phyloP scores from a whole-genome alignment of 495 filamentous ascomycete genomes.

The Annulohypoxylon moriforme region DNA sequence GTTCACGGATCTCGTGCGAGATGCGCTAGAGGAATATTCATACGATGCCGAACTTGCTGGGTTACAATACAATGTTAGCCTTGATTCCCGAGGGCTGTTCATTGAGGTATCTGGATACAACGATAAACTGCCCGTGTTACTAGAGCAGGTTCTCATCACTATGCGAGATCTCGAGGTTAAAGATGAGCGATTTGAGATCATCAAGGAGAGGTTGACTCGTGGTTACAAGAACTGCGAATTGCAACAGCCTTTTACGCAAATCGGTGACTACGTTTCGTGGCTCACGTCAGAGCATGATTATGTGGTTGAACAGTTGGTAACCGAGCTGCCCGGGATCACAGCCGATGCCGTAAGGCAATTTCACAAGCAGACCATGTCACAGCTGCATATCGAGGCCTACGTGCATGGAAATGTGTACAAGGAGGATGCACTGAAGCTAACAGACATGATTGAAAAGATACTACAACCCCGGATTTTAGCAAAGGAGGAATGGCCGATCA shows the following conservation, averaged over 20 bases:
- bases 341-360: slow-evolving; percentile 79
- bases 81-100: slow-evolving; percentile 77
- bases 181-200: slow-evolving; percentile 86
- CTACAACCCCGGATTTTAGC: slow-evolving; percentile 82
- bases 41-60: slow-evolving; percentile 97
- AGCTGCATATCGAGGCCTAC: slow-evolving; percentile 88
- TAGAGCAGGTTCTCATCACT: slow-evolving; percentile 89
- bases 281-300: slow-evolving; percentile 80
- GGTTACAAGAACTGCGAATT: slow-evolving; percentile 87
- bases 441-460: slow-evolving; percentile 80
- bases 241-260: slow-evolving; percentile 87
- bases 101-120: slow-evolving; percentile 91
- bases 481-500: slow-evolving; percentile 80
- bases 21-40: slow-evolving; percentile 92
- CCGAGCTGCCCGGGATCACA: slow-evolving; percentile 79
- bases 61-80: slow-evolving; percentile 80
- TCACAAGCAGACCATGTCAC: slow-evolving; percentile 81
- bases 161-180: slow-evolving; percentile 87
- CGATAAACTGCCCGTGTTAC: slow-evolving; percentile 90
- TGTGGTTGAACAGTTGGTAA: slow-evolving; percentile 82
- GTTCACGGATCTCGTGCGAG: slow-evolving; percentile 87
- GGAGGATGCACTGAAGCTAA: slow-evolving; percentile 90
- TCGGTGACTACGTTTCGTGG: slow-evolving; percentile 85
- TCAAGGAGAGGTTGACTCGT: slow-evolving; percentile 85
- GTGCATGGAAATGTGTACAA: slow-evolving; percentile 95